A percentile compares a stretch with the other conserved stretches of the same genome.
Conservation (phyloP, 75 land plant species). For the Sequoia sempervirens region DNA sequence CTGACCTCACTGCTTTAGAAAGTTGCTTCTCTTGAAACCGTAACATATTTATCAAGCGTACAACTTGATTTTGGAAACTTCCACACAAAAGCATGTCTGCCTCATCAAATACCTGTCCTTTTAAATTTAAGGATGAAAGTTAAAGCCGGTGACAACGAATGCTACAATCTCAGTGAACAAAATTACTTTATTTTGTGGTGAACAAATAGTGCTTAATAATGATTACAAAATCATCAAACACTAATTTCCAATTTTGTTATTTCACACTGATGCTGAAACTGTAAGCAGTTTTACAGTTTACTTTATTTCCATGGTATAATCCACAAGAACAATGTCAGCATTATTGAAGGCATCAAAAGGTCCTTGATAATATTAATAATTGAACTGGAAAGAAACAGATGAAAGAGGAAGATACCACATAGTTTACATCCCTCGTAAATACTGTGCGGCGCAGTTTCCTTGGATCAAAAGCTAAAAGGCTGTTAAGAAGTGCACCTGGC, state of each 20-base stretch:
- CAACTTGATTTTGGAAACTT: slow-evolving; percentile 77
- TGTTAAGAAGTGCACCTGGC: slow-evolving; percentile 85
- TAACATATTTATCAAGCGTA: slow-evolving; percentile 77
- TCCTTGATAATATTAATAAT: neutral
- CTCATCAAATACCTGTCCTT: slow-evolving; percentile 88
- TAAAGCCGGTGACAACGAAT: neutral
- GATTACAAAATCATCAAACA: neutral
- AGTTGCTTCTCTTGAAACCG: slow-evolving; percentile 80
- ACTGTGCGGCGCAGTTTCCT: slow-evolving; percentile 41
- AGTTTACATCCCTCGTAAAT: slow-evolving; percentile 67
- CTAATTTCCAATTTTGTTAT: neutral
- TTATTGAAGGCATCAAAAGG: neutral
- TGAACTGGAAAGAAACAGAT: neutral
- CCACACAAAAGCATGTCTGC: slow-evolving; percentile 97
- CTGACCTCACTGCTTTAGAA: slow-evolving; percentile 35
- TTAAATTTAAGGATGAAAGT: neutral
- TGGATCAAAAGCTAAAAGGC: slow-evolving; percentile 66
- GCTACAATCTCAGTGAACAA: neutral
- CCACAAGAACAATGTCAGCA: neutral
- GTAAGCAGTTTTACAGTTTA: neutral
- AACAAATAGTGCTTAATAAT: neutral
- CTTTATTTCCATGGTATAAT: neutral
- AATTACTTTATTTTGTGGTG: neutral
- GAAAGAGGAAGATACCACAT: slow-evolving; percentile 48
- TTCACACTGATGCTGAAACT: neutral